phyloP scores from a whole-genome alignment of 768 basidiomycete genomes.

The Suillus sp. region DNA sequence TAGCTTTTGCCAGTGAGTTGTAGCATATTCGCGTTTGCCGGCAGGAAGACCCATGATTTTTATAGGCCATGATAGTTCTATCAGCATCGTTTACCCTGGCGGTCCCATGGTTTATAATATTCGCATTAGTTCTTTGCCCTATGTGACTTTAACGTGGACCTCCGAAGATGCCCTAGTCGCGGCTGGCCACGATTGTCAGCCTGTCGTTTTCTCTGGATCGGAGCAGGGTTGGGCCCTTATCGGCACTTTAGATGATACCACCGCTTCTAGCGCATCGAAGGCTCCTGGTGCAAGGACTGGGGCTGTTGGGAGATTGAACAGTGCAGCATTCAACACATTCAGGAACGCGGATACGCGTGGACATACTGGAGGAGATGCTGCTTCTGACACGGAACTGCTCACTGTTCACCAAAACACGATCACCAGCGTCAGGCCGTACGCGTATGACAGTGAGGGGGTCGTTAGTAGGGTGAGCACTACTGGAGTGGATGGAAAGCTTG shows the following conservation, averaged over 20 bases:
- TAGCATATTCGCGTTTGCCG: not conserved
- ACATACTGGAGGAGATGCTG: slow-evolving; percentile 34
- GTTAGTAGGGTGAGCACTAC: slow-evolving; percentile 84
- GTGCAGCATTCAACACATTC: slow-evolving; percentile 94
- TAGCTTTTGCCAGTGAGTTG: slow-evolving; percentile 89
- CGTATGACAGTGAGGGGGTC: slow-evolving; percentile 47
- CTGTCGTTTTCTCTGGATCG: slow-evolving; percentile 79
- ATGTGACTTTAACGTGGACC: slow-evolving; percentile 84
- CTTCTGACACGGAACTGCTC: slow-evolving; percentile 70
- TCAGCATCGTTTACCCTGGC: slow-evolving; percentile 89
- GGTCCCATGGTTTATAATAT: slow-evolving; percentile 74
- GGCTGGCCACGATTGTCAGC: slow-evolving; percentile 98
- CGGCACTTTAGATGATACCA: slow-evolving; percentile 86
- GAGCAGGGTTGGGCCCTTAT: slow-evolving; percentile 76
- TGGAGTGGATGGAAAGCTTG: slow-evolving; percentile 91
- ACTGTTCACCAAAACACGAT: slow-evolving; percentile 99
- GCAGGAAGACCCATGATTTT: slow-evolving; percentile 11
- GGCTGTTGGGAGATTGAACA: slow-evolving; percentile 78
- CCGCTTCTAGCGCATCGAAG: slow-evolving; percentile 36
- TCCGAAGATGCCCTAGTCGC: slow-evolving; percentile 82
- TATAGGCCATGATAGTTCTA: slow-evolving; percentile 91
- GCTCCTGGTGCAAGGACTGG: slow-evolving; percentile 45
- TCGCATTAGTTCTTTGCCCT: slow-evolving; percentile 76
- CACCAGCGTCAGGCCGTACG: slow-evolving; percentile 84
- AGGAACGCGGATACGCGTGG: slow-evolving; percentile 85